Base-by-base conservation (phyloP, 371 early-diverging fungal species). In the Umbelopsis sp. region DNA sequence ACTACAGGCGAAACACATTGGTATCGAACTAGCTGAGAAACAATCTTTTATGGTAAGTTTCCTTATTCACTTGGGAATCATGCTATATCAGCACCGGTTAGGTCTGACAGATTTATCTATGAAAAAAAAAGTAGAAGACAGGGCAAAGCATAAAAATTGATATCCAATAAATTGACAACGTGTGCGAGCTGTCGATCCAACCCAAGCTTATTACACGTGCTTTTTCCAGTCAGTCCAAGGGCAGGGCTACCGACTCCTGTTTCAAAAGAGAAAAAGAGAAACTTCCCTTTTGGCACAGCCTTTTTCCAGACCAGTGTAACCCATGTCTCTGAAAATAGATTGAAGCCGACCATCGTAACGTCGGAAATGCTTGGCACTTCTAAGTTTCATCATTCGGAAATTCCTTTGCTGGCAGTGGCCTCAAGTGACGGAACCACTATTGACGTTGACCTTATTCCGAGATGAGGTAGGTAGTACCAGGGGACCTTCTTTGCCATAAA, bases 171-270 rank as follows among this genome's bases (percentile, higher is more conserved):
- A 57, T 16, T 37, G 57, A 57, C 57, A 57, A 57, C 57, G 57
- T 57, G 57, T 32, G 7, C 57, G 12, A 3, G 1, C n/a, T 29
- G 7, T 32, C 11, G 29, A 57, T 57, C 29, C 57, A 57, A 29
- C 3, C 18, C 57, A 29, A 57, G 10, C 57, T 18, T 35, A 35
- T 29, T 29, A 57, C 57, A 57, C 57, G 35, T 57, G 57, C n/a
- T 48, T 57, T 35, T 29, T 41, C 12, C 41, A 41, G 41, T 41
- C 41, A 41, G 41, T 41, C 41, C 41, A 41, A 41, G 41, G 57
- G 16, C 57, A 57, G 57, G 57, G 57, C 57, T 35, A 57, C 57
- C 57, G 57, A 57, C 57, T 57, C 57, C 57, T 57, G 35, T 57
- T 57, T 57, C 57, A 57, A 57, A 22, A 25, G 20, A 14, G 53